phyloP scores from a whole-genome alignment of 768 basidiomycete species.

The Suillus variegatus region DNA sequence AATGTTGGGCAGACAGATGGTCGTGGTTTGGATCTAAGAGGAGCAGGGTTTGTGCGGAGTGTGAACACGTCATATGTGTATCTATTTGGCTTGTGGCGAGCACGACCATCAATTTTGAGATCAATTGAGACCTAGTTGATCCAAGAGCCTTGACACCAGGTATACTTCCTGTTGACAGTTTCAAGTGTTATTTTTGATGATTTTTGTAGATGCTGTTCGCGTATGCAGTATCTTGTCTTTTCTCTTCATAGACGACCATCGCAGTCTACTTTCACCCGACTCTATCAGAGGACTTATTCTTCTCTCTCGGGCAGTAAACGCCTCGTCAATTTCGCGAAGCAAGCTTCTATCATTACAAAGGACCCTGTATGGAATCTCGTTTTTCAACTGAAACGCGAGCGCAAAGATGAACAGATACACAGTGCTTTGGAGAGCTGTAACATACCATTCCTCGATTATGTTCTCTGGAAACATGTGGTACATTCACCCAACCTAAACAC shows the following conservation, averaged over 20 bases:
- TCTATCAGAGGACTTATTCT: constrained; percentile 12
- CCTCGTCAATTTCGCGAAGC: constrained; percentile 29
- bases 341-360: constrained; percentile 36
- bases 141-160: constrained; percentile 6
- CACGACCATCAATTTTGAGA: constrained; percentile 5
- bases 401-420: constrained; percentile 7
- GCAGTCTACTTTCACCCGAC: not conserved
- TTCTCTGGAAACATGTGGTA: constrained; percentile 40
- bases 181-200: constrained; percentile 10
- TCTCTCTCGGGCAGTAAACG: constrained; percentile 23
- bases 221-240: constrained; percentile 23
- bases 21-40: constrained; percentile 28
- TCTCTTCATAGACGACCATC: constrained; percentile 9
- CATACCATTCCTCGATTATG: constrained; percentile 39
- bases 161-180: not conserved
- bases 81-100: constrained; percentile 41
- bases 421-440: constrained; percentile 33
- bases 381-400: constrained; percentile 27
- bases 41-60: constrained; percentile 28
- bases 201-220: constrained; percentile 16
- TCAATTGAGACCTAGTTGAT: not conserved
- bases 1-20: constrained; percentile 2
- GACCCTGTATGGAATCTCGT: constrained; percentile 48
- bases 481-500: constrained; percentile 34
- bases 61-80: constrained; percentile 26